Conservation (phyloP, 371 early-diverging fungal genomes). For the Zychaea mexicana region DNA sequence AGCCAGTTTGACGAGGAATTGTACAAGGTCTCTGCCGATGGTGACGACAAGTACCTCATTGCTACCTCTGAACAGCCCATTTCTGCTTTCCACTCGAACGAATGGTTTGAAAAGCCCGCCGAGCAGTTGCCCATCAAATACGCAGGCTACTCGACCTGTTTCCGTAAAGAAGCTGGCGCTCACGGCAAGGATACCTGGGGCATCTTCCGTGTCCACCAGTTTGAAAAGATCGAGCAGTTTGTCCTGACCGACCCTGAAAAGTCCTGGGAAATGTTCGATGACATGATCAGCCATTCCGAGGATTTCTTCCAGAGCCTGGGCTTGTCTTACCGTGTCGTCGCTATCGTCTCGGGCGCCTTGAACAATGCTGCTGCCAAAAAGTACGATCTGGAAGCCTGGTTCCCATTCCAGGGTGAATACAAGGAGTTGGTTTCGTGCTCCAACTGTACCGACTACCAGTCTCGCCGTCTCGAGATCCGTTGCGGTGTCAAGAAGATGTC, state of each 20-base stretch:
- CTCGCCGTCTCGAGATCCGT: slow-evolving; percentile 95
- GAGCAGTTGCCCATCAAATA: slow-evolving; percentile 94
- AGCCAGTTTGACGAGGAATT: slow-evolving; percentile 99
- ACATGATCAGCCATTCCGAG: slow-evolving; percentile 94
- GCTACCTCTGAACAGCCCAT: slow-evolving; percentile 99
- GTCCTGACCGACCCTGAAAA: slow-evolving; percentile 96
- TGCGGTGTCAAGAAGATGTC: slow-evolving; percentile 97
- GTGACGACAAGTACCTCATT: slow-evolving; percentile 97
- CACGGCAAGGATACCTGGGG: slow-evolving; percentile 99
- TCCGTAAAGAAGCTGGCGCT: slow-evolving; percentile 99
- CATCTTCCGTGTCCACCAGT: slow-evolving; percentile 99
- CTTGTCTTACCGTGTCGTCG: slow-evolving; percentile 94
- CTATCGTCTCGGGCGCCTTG: slow-evolving; percentile 97
- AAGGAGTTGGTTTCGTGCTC: slow-evolving; percentile 99
- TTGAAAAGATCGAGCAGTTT: slow-evolving; percentile 99
- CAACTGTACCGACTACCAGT: slow-evolving; percentile 99
- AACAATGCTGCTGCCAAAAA: slow-evolving; percentile 99
- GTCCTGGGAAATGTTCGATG: slow-evolving; percentile 97
- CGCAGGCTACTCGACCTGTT: slow-evolving; percentile 99
- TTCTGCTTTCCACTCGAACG: slow-evolving; percentile 94
- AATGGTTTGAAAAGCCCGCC: slow-evolving; percentile 94
- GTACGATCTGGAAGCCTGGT: slow-evolving; percentile 99
- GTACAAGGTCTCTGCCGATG: slow-evolving; percentile 92
- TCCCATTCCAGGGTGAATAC: slow-evolving; percentile 98
- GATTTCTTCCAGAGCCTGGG: slow-evolving; percentile 97